Evolutionary conservation across 1,139 yeast genomes (phyloP).

Genomic region (Blastobotrys buckinghamii): DNA sequence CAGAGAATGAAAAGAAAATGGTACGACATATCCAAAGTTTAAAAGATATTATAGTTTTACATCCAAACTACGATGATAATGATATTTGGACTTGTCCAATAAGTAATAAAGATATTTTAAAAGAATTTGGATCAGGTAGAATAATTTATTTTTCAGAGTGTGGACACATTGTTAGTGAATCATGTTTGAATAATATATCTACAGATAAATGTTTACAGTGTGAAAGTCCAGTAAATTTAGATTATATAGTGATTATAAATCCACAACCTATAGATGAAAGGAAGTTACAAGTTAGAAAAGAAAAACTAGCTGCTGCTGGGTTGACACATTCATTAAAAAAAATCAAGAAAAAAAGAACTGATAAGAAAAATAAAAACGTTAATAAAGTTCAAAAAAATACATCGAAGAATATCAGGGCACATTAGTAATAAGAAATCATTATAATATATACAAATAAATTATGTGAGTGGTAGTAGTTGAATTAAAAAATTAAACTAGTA

Average conservation of each 20-base stretch:
- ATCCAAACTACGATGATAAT: slow-evolving; percentile 25
- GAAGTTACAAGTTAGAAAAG: slow-evolving; percentile 35
- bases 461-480: no score
- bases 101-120: slow-evolving; percentile 37
- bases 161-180: slow-evolving; percentile 47
- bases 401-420: no score
- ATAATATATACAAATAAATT: no score
- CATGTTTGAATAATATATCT: slow-evolving; percentile 35
- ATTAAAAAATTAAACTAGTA: no score
- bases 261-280: slow-evolving; percentile 25
- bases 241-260: slow-evolving; percentile 37
- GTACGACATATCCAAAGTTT: slow-evolving; percentile 43
- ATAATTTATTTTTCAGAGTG: slow-evolving; percentile 48
- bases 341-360: slow-evolving; percentile 22
- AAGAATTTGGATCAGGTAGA: slow-evolving; percentile 31
- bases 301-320: slow-evolving; percentile 31
- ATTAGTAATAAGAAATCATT: no score
- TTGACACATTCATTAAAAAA: slow-evolving; percentile 47
- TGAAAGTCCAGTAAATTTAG: slow-evolving; percentile 27
- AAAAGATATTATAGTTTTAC: slow-evolving; percentile 48
- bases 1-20: slow-evolving; percentile 24
- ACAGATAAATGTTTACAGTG: slow-evolving; percentile 28
- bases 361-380: not conserved
- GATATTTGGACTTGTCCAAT: slow-evolving; percentile 48
- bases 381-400: no score